phyloP scores from a whole-genome alignment of 1,139 yeast species.

The Pichia sp. region DNA sequence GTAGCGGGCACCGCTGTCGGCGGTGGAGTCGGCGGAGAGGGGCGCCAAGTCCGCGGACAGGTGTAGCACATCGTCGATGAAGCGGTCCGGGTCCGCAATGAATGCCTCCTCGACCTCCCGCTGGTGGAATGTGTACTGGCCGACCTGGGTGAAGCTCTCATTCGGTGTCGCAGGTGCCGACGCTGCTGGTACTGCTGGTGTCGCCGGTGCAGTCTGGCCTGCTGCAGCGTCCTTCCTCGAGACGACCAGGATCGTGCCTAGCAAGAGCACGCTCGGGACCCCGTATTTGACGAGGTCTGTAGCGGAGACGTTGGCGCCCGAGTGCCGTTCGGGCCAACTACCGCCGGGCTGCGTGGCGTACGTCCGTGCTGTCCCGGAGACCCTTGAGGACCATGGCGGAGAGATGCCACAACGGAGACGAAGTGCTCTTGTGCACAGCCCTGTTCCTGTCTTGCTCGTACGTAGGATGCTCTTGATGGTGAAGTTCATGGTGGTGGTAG shows the following conservation, averaged over 20 bases:
- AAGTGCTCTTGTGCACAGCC: background rate
- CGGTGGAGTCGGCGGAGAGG: background rate
- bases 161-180: background rate
- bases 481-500: background rate
- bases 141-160: background rate
- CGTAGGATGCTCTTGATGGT: background rate
- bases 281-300: background rate
- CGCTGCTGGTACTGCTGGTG: background rate
- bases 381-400: background rate
- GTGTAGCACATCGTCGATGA: background rate
- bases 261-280: background rate
- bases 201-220: background rate
- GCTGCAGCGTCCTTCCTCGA: background rate
- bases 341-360: background rate
- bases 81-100: conserved; percentile 1
- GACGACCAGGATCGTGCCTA: background rate
- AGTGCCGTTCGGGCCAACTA: background rate
- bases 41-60: background rate
- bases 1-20: background rate
- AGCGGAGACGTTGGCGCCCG: background rate
- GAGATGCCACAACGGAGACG: background rate
- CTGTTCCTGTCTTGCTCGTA: background rate
- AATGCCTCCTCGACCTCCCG: conserved; percentile 3
- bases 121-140: background rate
- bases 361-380: background rate